A percentile compares a stretch with the other conserved stretches of the same genome.
Conservation (phyloP, 1,284 basidiomycete species). For the Pterulicium gracile region DNA sequence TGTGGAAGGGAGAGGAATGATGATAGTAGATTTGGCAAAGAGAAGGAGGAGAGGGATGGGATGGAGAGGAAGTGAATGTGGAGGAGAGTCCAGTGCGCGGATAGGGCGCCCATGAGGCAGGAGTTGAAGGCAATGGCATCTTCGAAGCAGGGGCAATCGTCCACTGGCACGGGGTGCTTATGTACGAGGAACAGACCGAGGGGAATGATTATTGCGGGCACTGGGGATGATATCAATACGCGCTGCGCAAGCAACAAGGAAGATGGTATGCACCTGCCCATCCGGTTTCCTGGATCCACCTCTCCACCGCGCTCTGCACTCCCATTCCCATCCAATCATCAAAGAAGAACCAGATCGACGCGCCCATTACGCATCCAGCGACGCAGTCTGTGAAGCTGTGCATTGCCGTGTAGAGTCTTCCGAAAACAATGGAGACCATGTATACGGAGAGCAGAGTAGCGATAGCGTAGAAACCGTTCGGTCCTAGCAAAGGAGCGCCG, state of each 20-base stretch:
- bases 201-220: constrained; percentile 60
- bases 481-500: constrained; percentile 33
- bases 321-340: constrained; percentile 23
- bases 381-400: constrained; percentile 76
- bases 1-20: too few relatives aligned
- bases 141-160: constrained; percentile 97
- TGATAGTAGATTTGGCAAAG: too few relatives aligned
- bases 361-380: constrained; percentile 58
- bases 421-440: constrained; percentile 74
- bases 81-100: constrained; percentile 53
- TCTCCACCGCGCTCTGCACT: constrained; percentile 28
- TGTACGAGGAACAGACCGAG: constrained; percentile 69
- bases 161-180: constrained; percentile 86
- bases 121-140: constrained; percentile 91
- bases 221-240: constrained; percentile 24
- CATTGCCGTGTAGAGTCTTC: constrained; percentile 88
- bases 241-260: background rate
- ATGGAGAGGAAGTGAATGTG: constrained; percentile 5
- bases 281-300: constrained; percentile 38
- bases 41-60: constrained; percentile 8
- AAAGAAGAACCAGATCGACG: constrained; percentile 47
- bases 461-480: constrained; percentile 28
- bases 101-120: constrained; percentile 68
- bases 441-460: constrained; percentile 44
- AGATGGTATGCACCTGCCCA: constrained; percentile 23